A percentile compares a stretch with the other conserved stretches of the same genome.
These are phyloP conservation scores for Dipodascopsis uninucleata DNA, from an alignment of 805 yeast genomes.

Conservation along the genomic window DNA sequence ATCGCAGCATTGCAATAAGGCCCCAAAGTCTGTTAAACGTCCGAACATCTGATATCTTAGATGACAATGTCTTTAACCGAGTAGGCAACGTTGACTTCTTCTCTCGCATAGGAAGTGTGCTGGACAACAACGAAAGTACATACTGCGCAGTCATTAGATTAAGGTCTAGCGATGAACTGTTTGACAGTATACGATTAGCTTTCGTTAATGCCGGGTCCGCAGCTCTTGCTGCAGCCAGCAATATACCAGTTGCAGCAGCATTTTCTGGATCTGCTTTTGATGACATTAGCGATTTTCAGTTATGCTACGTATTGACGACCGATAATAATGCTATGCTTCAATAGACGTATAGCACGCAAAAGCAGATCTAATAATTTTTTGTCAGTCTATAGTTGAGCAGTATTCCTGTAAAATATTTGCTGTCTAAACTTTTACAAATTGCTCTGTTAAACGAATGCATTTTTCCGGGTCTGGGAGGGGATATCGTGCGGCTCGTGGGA, in stretches of 20 bases:
- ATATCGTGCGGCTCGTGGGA: too few species aligned
- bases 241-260: not conserved
- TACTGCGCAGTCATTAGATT: conserved; percentile 26
- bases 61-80: conserved; percentile 3
- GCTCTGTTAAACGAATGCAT: too few species aligned
- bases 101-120: not conserved
- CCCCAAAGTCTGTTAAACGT: conserved; percentile 40
- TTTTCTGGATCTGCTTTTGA: too few species aligned
- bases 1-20: conserved; percentile 37
- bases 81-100: conserved; percentile 3
- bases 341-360: too few species aligned
- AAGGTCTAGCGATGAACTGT: conserved; percentile 18
- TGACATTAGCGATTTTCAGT: too few species aligned
- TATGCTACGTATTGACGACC: too few species aligned
- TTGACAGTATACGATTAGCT: conserved; percentile 14
- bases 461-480: too few species aligned
- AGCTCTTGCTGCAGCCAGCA: not conserved
- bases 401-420: too few species aligned
- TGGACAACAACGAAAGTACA: conserved; percentile 11
- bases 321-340: too few species aligned
- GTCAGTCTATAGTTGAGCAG: too few species aligned
- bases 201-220: conserved; percentile 4
- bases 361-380: too few species aligned
- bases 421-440: too few species aligned
- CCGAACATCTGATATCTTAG: conserved; percentile 37